These are phyloP conservation scores for Coemansia sp. DNA, from an alignment of 192 early-diverging fungal species.

Conservation along the genomic window DNA sequence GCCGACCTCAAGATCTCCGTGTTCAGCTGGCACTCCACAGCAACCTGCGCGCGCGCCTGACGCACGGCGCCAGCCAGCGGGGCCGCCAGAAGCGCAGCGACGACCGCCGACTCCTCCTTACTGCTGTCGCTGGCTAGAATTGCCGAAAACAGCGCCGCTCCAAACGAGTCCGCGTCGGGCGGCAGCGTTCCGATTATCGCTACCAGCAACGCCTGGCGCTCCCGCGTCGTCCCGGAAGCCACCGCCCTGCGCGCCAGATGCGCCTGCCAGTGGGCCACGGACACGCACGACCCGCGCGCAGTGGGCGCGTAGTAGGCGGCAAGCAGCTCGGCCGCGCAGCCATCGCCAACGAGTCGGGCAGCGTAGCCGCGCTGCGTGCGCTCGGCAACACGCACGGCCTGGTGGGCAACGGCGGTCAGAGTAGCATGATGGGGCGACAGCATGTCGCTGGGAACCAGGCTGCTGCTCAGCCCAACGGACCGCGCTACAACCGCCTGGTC, in stretches of 20 bases:
- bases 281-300: conserved; percentile 15
- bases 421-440: not conserved
- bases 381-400: conserved; percentile 33
- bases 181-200: conserved; percentile 26
- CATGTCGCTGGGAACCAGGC: conserved; percentile 1
- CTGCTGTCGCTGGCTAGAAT: not conserved
- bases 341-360: not conserved
- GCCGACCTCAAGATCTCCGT: conserved; percentile 3
- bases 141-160: conserved; percentile 1
- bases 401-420: conserved; percentile 30
- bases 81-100: not conserved
- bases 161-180: conserved; percentile 1
- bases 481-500: conserved; percentile 21
- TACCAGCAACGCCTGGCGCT: conserved; percentile 26
- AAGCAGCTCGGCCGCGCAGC: not conserved
- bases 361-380: conserved; percentile 41
- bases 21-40: conserved; percentile 9
- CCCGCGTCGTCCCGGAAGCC: not conserved
- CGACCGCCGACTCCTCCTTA: not conserved
- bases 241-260: not conserved
- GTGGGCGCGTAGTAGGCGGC: conserved; percentile 9
- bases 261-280: conserved; percentile 36
- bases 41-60: conserved; percentile 21
- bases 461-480: conserved; percentile 16
- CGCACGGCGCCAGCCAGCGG: conserved; percentile 9